phyloP scores from a whole-genome alignment of 208 protist species.

The Trypanosoma theileri region DNA sequence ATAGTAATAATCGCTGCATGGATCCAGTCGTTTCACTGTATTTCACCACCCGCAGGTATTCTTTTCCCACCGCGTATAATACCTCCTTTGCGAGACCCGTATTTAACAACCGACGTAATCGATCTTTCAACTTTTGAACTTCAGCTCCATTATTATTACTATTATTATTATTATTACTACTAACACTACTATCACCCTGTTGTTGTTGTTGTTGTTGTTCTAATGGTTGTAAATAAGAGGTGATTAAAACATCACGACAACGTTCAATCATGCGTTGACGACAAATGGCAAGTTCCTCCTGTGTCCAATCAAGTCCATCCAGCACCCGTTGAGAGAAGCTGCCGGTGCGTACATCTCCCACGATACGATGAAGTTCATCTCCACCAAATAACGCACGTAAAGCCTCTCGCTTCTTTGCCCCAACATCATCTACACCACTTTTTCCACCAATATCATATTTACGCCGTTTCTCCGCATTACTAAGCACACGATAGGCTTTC shows the following conservation, averaged over 20 bases:
- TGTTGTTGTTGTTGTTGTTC: not conserved
- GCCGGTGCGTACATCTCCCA: conserved; percentile 67
- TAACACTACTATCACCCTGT: not conserved
- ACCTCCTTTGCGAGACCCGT: conserved; percentile 83
- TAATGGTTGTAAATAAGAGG: conserved; percentile 38
- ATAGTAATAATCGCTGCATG: conserved; percentile 28
- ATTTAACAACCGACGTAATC: conserved; percentile 48
- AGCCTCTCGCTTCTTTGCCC: conserved; percentile 67
- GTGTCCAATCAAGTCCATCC: conserved; percentile 76
- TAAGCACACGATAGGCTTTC: conserved; percentile 97
- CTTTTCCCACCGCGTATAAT: conserved; percentile 57
- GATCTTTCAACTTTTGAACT: conserved; percentile 20
- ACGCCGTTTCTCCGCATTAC: conserved; percentile 92
- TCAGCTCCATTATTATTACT: conserved; percentile 19
- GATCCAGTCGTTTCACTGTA: conserved; percentile 42
- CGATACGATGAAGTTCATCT: conserved; percentile 46
- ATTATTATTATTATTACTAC: not conserved
- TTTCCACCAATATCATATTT: conserved; percentile 98
- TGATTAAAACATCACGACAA: conserved; percentile 69
- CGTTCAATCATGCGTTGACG: conserved; percentile 59
- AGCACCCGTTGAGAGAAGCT: conserved; percentile 81
- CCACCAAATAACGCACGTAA: conserved; percentile 81
- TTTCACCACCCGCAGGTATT: conserved; percentile 61
- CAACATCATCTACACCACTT: conserved; percentile 92
- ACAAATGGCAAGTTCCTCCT: conserved; percentile 71